Percentiles rank a stretch among this genome's conserved stretches.
Evolutionary conservation across 202 grass and related monocot species (phyloP).

Genomic region (Setaria viridis): DNA sequence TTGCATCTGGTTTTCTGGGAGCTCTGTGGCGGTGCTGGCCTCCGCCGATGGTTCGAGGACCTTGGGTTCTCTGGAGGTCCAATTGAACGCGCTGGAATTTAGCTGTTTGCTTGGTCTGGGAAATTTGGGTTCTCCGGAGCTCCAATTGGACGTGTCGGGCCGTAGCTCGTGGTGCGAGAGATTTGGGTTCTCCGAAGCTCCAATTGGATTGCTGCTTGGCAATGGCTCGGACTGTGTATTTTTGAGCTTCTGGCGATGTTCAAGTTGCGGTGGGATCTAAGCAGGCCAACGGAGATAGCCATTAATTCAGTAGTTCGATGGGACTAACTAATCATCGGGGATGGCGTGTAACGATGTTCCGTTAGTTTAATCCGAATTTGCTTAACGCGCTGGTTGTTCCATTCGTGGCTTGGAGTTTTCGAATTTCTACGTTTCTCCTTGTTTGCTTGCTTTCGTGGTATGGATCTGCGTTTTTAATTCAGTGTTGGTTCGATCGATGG

Average conservation of each 20-base stretch:
- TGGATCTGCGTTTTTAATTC: conserved; percentile 42
- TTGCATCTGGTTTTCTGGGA: conserved; percentile 1
- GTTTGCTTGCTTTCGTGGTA: conserved; percentile 24
- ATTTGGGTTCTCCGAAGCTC: too few species aligned
- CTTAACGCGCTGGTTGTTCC: conserved; percentile 37
- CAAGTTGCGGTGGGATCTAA: conserved; percentile 1
- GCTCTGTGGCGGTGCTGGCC: background rate
- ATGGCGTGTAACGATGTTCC: background rate
- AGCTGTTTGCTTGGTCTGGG: background rate
- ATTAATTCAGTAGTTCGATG: conserved; percentile 6
- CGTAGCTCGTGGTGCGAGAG: background rate
- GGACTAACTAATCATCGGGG: conserved; percentile 10
- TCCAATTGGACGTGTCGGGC: background rate
- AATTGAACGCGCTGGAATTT: background rate
- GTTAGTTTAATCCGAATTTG: conserved; percentile 16
- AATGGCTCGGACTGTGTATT: background rate
- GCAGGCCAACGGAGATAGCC: conserved; percentile 4
- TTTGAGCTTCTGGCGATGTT: background rate
- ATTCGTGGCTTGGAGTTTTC: conserved; percentile 44
- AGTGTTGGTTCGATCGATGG: conserved; percentile 23
- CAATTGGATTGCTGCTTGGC: background rate
- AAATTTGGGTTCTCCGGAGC: conserved; percentile 21
- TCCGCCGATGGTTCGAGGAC: background rate
- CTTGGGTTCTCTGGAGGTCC: background rate
- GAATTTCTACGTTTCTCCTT: conserved; percentile 42